Percentiles rank a stretch among this genome's conserved stretches.
Conservation (phyloP, 345 rosid genomes). For the Salix purpurea region DNA sequence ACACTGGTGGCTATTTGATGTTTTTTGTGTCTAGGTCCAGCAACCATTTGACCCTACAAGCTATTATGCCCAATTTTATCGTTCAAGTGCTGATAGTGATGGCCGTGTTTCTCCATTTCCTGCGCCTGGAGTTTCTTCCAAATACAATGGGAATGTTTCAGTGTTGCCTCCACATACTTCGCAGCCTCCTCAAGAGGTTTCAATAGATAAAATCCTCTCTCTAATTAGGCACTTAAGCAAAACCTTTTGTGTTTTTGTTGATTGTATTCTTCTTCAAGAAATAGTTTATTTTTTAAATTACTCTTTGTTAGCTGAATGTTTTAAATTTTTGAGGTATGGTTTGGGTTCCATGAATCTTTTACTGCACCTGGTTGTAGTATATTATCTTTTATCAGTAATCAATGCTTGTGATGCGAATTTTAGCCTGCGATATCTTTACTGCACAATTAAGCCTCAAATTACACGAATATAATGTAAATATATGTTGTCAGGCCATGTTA, state of each 20-base stretch:
- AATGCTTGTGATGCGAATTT: neutral
- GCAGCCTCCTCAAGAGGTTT: slow-evolving; percentile 85
- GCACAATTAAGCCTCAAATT: neutral
- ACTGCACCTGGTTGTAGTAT: no score
- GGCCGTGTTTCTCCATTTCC: slow-evolving; percentile 83
- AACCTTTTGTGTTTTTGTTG: neutral
- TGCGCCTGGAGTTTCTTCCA: slow-evolving; percentile 61
- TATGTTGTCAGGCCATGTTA: neutral
- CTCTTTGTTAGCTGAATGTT: slow-evolving; percentile 4
- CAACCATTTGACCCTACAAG: slow-evolving; percentile 78
- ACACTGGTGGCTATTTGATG: slow-evolving; percentile 18
- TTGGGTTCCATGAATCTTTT: neutral
- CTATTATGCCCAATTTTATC: slow-evolving; percentile 78
- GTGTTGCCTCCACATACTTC: slow-evolving; percentile 66
- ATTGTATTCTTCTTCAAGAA: neutral
- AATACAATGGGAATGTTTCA: slow-evolving; percentile 74
- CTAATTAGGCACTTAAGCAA: neutral
- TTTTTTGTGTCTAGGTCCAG: slow-evolving; percentile 47
- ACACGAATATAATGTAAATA: neutral
- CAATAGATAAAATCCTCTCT: slow-evolving; percentile 12
- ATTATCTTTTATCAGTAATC: neutral
- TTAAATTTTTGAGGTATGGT: neutral
- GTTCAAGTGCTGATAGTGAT: slow-evolving; percentile 57
- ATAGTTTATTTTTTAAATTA: neutral
- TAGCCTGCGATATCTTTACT: neutral